Base-by-base conservation (phyloP, 1,139 yeast genomes). In the Nakaseomyces uthaithaninus region DNA sequence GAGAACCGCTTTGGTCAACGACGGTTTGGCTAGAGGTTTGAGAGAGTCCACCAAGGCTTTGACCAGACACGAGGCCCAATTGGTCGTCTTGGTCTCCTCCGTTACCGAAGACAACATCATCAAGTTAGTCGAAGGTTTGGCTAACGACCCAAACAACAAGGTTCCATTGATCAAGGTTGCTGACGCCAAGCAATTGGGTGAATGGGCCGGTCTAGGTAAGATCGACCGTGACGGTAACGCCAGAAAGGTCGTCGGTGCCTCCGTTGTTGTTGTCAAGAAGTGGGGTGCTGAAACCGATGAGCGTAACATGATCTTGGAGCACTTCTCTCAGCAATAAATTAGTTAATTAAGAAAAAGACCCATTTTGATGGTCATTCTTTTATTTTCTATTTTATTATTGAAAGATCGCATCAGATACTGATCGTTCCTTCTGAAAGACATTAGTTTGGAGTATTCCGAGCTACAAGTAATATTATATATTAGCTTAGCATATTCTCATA, bases 141-240 rank as follows among this genome's bases (percentile, higher is more conserved):
- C 97, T 77, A 86, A 87, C 77, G 95, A 86, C 74, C 86, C 94
- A 67, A 94, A 86, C 69, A 80, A 81, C 73, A 86, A 86, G 77
- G 86, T 91, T 62, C 97, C 98, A 65, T 80, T 91, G 72, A 84
- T 93, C 81, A 91, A 91, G 84, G 97, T 91, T 62, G 86, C 97
- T 62, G 98, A 93, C 69, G 95, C 97, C 68, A 91, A 91, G 83
- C 86, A 86, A 77, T 83, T 91, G 68, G 99, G 99, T 80, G 97
- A 91, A 79, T 91, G 98, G 99, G 98, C 97, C 66, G 99, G 99
- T 81, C 80, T 91, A 63, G 93, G 96, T 77, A 91, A 87, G 77
- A 82, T 91, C 66, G 98, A 91, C 94, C 87, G 95, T 77, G 98
- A 91, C 66, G 99, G 98, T 75, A 87, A 89, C 80, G 96, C 97